Conservation (phyloP, 768 basidiomycete species). For the Russula virescens region DNA sequence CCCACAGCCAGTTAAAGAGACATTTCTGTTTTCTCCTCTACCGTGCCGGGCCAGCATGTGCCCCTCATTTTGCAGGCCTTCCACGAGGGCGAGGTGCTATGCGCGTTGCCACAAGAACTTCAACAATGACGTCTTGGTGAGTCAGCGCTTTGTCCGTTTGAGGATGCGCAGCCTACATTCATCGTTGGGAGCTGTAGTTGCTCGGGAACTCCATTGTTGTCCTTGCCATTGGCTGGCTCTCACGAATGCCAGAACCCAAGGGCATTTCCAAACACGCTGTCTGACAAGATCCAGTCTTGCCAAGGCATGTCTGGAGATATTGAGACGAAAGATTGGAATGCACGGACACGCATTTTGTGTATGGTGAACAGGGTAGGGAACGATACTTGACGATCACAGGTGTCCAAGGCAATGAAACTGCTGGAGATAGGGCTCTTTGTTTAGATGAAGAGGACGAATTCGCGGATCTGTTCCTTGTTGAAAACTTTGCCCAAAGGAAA, state of each 20-base stretch:
- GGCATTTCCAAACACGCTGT: not conserved
- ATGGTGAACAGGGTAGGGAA: constrained; percentile 33
- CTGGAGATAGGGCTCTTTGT: constrained; percentile 6
- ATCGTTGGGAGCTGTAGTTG: not conserved
- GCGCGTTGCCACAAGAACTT: not conserved
- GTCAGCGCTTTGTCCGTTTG: not conserved
- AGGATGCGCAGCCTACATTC: not conserved
- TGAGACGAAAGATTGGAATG: constrained; percentile 29
- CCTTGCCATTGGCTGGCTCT: too few relatives aligned
- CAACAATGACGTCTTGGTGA: not conserved
- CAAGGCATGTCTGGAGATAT: constrained; percentile 16
- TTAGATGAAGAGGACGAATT: constrained; percentile 33
- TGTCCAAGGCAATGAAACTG: constrained; percentile 33
- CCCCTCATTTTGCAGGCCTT: not conserved
- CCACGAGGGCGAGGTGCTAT: not conserved
- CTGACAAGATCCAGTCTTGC: constrained; percentile 10
- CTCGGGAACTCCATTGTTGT: too few relatives aligned
- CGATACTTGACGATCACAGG: constrained; percentile 28
- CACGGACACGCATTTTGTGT: constrained; percentile 36
- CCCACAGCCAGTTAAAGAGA: too few relatives aligned
- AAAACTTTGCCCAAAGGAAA: not conserved
- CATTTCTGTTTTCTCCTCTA: not conserved
- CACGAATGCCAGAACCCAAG: not conserved
- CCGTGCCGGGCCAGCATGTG: not conserved
- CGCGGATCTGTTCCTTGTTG: constrained; percentile 16